phyloP scores from a whole-genome alignment of 108 stramenopile species.

The Conticribra weissflogii region DNA sequence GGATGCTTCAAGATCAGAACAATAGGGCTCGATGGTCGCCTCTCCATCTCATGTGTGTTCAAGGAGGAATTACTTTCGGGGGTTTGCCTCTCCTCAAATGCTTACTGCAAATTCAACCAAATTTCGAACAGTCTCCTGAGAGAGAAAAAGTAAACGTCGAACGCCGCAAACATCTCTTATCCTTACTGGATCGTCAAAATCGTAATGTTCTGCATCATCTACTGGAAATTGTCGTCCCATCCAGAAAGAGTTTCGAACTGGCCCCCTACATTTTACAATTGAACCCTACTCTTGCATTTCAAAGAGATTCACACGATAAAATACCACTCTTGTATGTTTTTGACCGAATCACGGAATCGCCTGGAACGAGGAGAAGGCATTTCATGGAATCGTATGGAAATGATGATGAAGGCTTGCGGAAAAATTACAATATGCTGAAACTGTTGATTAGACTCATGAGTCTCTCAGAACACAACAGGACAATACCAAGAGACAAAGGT shows the following conservation, averaged over 20 bases:
- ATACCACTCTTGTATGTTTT: slow-evolving; percentile 33
- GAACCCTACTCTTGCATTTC: slow-evolving; percentile 21
- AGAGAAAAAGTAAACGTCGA: slow-evolving; percentile 10
- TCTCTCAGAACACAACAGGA: too few relatives aligned
- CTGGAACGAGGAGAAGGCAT: slow-evolving; percentile 4
- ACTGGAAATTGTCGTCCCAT: slow-evolving; percentile 7
- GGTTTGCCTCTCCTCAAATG: slow-evolving; percentile 12
- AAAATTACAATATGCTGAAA: slow-evolving; percentile 24
- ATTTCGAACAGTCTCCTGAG: too few relatives aligned
- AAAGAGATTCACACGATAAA: slow-evolving; percentile 20
- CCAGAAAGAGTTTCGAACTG: slow-evolving; percentile 20
- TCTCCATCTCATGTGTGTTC: slow-evolving; percentile 41
- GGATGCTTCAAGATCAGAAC: slow-evolving; percentile 32
- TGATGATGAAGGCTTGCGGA: slow-evolving; percentile 16
- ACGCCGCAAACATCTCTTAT: slow-evolving; percentile 14
- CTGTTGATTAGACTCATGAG: slow-evolving; percentile 28
- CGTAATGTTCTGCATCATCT: slow-evolving; percentile 43
- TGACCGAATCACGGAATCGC: not conserved
- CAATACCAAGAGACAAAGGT: not conserved
- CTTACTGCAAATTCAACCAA: slow-evolving; percentile 33
- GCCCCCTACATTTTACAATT: slow-evolving; percentile 17
- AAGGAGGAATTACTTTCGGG: slow-evolving; percentile 26
- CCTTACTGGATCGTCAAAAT: slow-evolving; percentile 37
- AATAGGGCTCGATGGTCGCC: slow-evolving; percentile 41
- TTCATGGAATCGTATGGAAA: slow-evolving; percentile 3